Evolutionary conservation across 192 early-diverging fungal species (phyloP).

Genomic region (Spinellus fusiger): DNA sequence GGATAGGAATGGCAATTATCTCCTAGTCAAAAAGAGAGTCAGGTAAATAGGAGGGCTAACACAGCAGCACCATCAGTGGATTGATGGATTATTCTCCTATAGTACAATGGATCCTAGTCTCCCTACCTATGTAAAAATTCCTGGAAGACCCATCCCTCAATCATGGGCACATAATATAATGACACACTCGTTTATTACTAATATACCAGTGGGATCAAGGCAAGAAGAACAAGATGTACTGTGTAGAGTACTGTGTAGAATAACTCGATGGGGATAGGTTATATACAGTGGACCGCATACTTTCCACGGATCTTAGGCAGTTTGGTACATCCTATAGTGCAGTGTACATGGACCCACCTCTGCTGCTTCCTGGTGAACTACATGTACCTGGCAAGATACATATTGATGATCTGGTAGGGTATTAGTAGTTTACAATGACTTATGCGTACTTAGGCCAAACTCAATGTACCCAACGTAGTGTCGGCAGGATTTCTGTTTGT

Average conservation of each 20-base stretch:
- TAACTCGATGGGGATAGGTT: conserved; percentile 21
- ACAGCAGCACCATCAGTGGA: neutral
- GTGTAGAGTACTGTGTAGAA: neutral
- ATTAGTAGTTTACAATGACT: too few species aligned
- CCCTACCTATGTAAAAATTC: conserved; percentile 87
- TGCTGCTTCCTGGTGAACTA: conserved; percentile 61
- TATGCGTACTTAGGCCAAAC: conserved; percentile 22
- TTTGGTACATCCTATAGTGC: conserved; percentile 75
- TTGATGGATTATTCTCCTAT: neutral
- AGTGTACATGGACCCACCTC: conserved; percentile 88
- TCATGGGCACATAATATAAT: conserved; percentile 82
- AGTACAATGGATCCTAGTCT: conserved; percentile 75
- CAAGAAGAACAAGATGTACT: too few species aligned
- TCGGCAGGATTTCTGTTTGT: conserved; percentile 85
- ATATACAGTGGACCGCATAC: conserved; percentile 37
- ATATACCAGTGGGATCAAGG: neutral
- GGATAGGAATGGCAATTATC: conserved; percentile 78
- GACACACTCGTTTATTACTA: conserved; percentile 5
- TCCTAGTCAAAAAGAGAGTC: conserved; percentile 82
- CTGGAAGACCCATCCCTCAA: conserved; percentile 73
- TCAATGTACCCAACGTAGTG: conserved; percentile 57
- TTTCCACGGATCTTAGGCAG: conserved; percentile 40
- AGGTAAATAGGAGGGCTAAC: conserved; percentile 29
- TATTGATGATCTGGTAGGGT: conserved; percentile 54
- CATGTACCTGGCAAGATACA: conserved; percentile 56